phyloP scores from a whole-genome alignment of 768 basidiomycete genomes.

The Steccherinum ochraceum region DNA sequence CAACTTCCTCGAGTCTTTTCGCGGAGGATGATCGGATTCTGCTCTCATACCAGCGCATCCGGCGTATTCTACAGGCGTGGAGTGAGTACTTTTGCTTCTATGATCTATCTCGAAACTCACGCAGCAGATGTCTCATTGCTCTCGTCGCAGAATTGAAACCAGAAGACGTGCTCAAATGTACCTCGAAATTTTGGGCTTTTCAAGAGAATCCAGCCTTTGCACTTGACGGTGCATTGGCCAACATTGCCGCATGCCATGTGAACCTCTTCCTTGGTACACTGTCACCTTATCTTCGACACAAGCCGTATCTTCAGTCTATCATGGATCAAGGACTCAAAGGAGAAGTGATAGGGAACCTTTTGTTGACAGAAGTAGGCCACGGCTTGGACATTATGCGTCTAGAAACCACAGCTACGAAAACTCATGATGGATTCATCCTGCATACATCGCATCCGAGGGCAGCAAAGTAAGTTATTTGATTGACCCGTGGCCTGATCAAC shows the following conservation, averaged over 20 bases:
- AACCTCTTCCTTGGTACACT: conserved; percentile 34
- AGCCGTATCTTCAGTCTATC: conserved; percentile 18
- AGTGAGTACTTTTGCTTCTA: not conserved
- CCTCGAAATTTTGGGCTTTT: conserved; percentile 31
- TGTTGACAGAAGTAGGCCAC: conserved; percentile 25
- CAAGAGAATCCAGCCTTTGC: conserved; percentile 26
- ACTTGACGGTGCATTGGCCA: conserved; percentile 26
- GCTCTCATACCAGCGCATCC: not conserved
- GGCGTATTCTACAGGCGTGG: not conserved
- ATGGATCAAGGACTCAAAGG: conserved; percentile 15
- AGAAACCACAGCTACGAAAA: conserved; percentile 21
- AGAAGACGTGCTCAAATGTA: conserved; percentile 27
- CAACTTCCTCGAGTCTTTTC: not conserved
- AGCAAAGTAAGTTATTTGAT: conserved; percentile 18
- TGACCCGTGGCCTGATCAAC: not conserved
- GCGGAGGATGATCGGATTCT: not conserved
- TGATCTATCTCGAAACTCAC: too few species aligned
- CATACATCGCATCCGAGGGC: conserved; percentile 19
- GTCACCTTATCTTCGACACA: conserved; percentile 17
- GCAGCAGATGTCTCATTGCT: too few species aligned
- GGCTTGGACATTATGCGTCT: conserved; percentile 23
- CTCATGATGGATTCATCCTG: conserved; percentile 19
- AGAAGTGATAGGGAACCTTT: conserved; percentile 14
- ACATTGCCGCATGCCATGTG: conserved; percentile 31
- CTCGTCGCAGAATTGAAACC: conserved; percentile 20